Conservation (phyloP, 2,329 filamentous ascomycete species). For the Fusarium globosum region DNA sequence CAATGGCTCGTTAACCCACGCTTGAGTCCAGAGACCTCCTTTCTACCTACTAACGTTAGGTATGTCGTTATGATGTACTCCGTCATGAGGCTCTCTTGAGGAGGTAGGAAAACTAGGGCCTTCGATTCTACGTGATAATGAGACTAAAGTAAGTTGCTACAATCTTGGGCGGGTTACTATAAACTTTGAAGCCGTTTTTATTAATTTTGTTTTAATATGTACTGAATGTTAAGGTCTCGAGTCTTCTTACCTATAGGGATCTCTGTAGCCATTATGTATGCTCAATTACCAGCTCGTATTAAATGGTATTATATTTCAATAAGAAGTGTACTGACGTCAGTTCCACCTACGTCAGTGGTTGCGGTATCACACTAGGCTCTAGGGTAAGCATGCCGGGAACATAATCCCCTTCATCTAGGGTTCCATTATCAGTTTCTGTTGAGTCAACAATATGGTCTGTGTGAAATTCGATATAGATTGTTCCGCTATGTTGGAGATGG, state of each 20-base stretch:
- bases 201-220: neutral
- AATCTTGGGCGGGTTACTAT: neutral
- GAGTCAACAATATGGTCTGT: neutral
- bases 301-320: neutral
- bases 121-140: neutral
- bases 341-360: conserved; percentile 29
- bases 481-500: neutral
- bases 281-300: neutral
- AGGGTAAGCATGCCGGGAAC: neutral
- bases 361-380: neutral
- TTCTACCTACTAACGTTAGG: too few relatives aligned
- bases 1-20: neutral
- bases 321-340: conserved; percentile 25
- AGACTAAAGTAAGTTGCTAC: neutral
- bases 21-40: neutral
- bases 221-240: neutral
- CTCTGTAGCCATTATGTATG: neutral
- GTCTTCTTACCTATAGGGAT: neutral
- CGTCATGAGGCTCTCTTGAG: neutral
- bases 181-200: neutral
- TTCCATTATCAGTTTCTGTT: neutral
- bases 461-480: neutral
- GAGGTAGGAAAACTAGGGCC: neutral
- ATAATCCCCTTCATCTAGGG: too few relatives aligned
- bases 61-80: neutral